These are phyloP conservation scores for Plasmodium sp. DNA, from an alignment of 169 alveolate species.

Conservation along the genomic window DNA sequence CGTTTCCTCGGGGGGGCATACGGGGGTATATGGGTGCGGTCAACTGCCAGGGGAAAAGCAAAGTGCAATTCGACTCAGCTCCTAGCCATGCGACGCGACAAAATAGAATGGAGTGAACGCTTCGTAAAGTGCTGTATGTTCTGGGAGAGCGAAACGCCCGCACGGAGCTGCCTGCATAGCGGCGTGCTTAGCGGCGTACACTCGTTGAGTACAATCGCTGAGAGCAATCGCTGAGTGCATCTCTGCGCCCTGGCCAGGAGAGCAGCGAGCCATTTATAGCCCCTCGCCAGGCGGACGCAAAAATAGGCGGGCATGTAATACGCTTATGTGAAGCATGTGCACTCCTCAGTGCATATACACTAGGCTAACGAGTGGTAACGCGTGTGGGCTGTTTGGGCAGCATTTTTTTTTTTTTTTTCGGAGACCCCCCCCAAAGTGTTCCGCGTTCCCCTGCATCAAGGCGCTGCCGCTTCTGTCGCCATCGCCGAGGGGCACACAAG, in stretches of 20 bases:
- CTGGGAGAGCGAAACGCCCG: background rate
- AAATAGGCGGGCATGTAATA: background rate
- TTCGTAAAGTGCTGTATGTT: background rate
- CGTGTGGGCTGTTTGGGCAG: background rate
- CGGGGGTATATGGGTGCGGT: background rate
- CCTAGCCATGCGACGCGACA: background rate
- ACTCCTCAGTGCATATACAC: background rate
- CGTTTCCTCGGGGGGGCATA: background rate
- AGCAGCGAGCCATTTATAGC: background rate
- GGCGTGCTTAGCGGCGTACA: background rate
- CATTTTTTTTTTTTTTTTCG: background rate
- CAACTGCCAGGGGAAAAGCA: background rate
- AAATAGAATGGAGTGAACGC: background rate
- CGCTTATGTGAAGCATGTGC: background rate
- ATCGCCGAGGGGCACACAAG: background rate
- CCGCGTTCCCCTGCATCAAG: background rate
- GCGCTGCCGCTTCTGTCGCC: background rate
- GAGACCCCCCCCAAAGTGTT: background rate
- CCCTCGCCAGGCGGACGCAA: background rate
- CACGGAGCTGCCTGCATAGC: background rate
- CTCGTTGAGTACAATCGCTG: too few species aligned
- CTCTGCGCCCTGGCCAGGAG: background rate
- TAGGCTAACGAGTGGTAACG: background rate
- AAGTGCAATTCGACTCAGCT: background rate
- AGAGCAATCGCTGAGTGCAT: background rate